Evolutionary conservation across 2,329 filamentous ascomycete species (phyloP).

Genomic region (Ophiostoma piceae): DNA sequence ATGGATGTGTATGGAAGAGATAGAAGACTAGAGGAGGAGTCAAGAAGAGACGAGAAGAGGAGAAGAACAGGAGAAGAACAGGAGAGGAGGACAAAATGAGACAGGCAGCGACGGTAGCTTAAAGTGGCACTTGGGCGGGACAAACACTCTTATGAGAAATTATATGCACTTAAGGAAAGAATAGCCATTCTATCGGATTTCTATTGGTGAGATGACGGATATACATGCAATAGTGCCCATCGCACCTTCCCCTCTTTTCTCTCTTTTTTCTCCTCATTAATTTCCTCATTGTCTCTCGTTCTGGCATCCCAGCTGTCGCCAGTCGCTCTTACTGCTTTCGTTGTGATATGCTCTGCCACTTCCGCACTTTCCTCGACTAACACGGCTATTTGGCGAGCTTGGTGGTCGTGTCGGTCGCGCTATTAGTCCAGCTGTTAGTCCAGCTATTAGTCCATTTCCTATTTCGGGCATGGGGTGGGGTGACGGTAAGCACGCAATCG

Average conservation of each 20-base stretch:
- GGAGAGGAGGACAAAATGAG: background rate
- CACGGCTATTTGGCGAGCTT: constrained; percentile 7
- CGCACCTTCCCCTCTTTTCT: constrained; percentile 11
- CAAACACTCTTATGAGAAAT: background rate
- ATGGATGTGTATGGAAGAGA: background rate
- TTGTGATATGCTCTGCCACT: background rate
- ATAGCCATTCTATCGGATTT: background rate
- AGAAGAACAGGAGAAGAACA: background rate
- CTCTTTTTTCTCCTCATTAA: background rate
- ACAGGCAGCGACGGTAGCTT: background rate
- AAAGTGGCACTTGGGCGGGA: constrained; percentile 7
- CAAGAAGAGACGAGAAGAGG: background rate
- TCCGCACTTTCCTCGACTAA: constrained; percentile 12
- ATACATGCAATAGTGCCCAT: background rate
- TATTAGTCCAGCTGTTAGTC: constrained; percentile 4
- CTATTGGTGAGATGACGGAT: background rate
- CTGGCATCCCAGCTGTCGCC: background rate
- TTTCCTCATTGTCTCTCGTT: background rate
- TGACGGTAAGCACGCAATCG: constrained; percentile 24
- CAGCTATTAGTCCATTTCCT: constrained; percentile 19
- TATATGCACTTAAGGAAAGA: background rate
- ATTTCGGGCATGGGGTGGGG: constrained; percentile 21
- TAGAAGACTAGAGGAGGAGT: background rate
- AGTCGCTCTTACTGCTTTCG: constrained; percentile 7
- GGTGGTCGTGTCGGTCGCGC: background rate